Base-by-base conservation (phyloP, 2,329 filamentous ascomycete genomes). In the Fusarium multiceps region DNA sequence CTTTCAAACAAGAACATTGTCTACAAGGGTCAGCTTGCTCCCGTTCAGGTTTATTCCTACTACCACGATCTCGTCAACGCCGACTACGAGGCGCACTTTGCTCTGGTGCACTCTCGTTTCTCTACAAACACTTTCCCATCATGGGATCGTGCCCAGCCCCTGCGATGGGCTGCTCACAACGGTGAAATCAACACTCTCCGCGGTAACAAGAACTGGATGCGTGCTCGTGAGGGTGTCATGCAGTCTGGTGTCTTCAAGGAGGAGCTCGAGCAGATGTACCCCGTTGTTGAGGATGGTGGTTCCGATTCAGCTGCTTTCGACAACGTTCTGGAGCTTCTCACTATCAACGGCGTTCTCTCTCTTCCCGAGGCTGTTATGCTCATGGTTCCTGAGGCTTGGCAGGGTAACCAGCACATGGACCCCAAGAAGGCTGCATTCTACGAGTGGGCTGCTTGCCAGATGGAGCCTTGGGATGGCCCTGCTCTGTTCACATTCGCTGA, bases 191-290 rank as follows among this genome's bases (percentile, higher is more conserved):
- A 98, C 82, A 98, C 95, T 3, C 85, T 98, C 67, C 92, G 95
- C 79, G 95, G 95, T 66, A 98, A 98, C 86, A 98, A 98, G 87
- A 98, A 98, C 83, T 98, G 95, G 95, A 98, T 98, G 95, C 92
- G 94, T 74, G 95, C 95, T 68, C 91, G 95, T 78, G 95, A 98
- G 83, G 95, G 95, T 81, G 90, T 97, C 71, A 92, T 98, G 88
- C 92, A 93, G 79, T 98, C 95, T 3, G 90, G 94, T 72, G 86
- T 97, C 57, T 98, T 98, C 79, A 93, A 93, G 69, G 93, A 97
- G 28, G 94, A 98, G 77, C 89, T 98, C 18, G 94, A 98, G 81
- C 83, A 87, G 75, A 88, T 98, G 60, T 98, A 97, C 80, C 95
- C 95, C 25, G 94, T 98, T 74, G 93, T 98, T 56, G 95, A 98